Evolutionary conservation across 2,329 filamentous ascomycete species (phyloP), one percentile per base, ranked within the genome.

Genomic region (Pleomassaria siparia): DNA sequence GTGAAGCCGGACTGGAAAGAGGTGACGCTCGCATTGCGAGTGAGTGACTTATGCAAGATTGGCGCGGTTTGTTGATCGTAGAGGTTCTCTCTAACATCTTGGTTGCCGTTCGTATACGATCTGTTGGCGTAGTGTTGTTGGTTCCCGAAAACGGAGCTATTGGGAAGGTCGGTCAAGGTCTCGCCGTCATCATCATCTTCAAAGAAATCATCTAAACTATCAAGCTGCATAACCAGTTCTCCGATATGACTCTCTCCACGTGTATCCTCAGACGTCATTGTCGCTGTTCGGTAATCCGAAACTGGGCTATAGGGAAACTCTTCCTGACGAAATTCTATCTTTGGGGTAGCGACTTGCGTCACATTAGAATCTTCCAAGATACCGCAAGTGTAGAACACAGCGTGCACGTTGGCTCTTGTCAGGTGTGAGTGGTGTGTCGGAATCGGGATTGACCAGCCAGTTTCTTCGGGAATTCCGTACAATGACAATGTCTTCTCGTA

Each of bases 391-490:
- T 96, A 96, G 71, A 96, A 97, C 0, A 94, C 91, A 0, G 91
- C 90, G 67, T 97, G 92, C 2, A 99, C 94, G 60, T 99, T 99
- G 48, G 86, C 83, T 47, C 94, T 82, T 3, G 94, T 97, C 26
- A 85, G 83, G 44, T 87, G 86, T 0, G 91, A 94, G 74, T 96
- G 92, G 46, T 88, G 87, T 0, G 92, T 92, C 13, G 94, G 94
- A 67, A 95, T 84, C 0, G 94, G 92, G 36, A 99, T 90, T 0
- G 94, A 94, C 94, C 94, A 99, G 2, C 94, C 94, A 13, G 89
- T 94, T 18, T 91, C 86, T 66, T 97, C 92, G 0, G 94, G 94
- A 49, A 99, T 97, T 22, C 95, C 95, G 67, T 97, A 99, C 26
- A 99, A 74, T 63, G 91, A 96, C 67, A 96, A 88, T 0, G 90